A percentile compares a stretch with the other conserved stretches of the same genome.
Evolutionary conservation across 129 eudicot genomes (phyloP).

Genomic region (Chrysanthemum lavandulifolium): DNA sequence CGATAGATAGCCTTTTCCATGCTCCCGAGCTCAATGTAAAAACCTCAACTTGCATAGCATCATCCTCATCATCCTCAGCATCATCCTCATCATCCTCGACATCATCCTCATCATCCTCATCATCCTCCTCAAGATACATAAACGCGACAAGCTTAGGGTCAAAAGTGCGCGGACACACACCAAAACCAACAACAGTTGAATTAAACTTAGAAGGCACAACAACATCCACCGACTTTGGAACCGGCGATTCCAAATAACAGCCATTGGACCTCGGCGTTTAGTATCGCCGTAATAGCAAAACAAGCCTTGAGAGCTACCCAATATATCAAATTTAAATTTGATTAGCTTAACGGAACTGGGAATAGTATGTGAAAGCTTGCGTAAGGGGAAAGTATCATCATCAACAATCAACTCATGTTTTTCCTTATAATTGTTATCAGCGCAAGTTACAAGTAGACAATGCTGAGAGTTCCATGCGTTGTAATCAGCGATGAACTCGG

Average conservation of each 20-base stretch:
- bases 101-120: too few species aligned
- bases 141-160: constrained; percentile 9
- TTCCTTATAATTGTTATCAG: background rate
- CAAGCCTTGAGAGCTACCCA: constrained; percentile 6
- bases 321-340: too few species aligned
- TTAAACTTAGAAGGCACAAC: background rate
- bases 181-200: background rate
- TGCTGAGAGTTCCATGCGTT: too few species aligned
- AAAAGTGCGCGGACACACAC: background rate
- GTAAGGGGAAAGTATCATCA: constrained; percentile 8
- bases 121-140: too few species aligned
- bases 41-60: background rate
- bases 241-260: constrained; percentile 19
- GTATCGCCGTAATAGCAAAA: background rate
- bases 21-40: background rate
- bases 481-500: too few species aligned
- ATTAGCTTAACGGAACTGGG: background rate
- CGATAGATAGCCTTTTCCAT: background rate
- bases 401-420: background rate
- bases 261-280: background rate
- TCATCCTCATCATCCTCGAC: too few species aligned
- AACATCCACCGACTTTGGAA: background rate
- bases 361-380: background rate
- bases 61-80: too few species aligned
- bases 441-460: too few species aligned